Evolutionary conservation across 768 basidiomycete genomes (phyloP).

Genomic region (Agaricus subrufescens): DNA sequence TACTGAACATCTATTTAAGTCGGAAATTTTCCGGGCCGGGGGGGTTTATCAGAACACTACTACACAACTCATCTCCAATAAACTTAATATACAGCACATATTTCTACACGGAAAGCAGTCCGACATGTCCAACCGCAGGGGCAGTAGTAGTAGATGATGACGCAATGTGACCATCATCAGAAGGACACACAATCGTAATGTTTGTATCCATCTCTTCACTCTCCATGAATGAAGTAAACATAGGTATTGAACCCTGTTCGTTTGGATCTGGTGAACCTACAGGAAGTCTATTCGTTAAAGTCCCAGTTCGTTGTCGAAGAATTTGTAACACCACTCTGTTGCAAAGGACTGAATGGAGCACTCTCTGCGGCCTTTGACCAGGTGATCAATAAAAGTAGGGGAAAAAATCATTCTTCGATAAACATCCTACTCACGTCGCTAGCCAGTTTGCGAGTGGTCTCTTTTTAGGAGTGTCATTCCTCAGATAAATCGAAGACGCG

Average conservation of each 20-base stretch:
- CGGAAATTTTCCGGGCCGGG: too few relatives aligned
- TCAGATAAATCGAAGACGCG: too few relatives aligned
- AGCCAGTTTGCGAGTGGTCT: slow-evolving; percentile 36
- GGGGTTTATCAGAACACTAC: neutral
- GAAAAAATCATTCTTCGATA: neutral
- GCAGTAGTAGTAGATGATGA: neutral
- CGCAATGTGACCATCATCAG: slow-evolving; percentile 3
- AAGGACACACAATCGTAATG: slow-evolving; percentile 15
- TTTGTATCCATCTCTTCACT: slow-evolving; percentile 15
- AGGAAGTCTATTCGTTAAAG: neutral
- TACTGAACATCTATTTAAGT: too few relatives aligned
- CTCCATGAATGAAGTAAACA: slow-evolving; percentile 20
- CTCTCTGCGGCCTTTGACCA: slow-evolving; percentile 31
- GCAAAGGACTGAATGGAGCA: slow-evolving; percentile 38
- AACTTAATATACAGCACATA: neutral
- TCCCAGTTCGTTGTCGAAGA: slow-evolving; percentile 22
- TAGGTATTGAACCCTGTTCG: neutral
- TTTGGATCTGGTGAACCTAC: neutral
- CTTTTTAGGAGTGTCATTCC: slow-evolving; percentile 12
- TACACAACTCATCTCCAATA: too few relatives aligned
- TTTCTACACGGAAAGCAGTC: neutral
- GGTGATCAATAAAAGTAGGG: too few relatives aligned
- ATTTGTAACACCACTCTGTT: slow-evolving; percentile 38
- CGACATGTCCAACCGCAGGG: neutral
- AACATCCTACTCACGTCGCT: slow-evolving; percentile 27